Percentiles rank a stretch among this genome's conserved stretches.
Evolutionary conservation across 768 basidiomycete species (phyloP).

Genomic region (Tricholoma matsutake): DNA sequence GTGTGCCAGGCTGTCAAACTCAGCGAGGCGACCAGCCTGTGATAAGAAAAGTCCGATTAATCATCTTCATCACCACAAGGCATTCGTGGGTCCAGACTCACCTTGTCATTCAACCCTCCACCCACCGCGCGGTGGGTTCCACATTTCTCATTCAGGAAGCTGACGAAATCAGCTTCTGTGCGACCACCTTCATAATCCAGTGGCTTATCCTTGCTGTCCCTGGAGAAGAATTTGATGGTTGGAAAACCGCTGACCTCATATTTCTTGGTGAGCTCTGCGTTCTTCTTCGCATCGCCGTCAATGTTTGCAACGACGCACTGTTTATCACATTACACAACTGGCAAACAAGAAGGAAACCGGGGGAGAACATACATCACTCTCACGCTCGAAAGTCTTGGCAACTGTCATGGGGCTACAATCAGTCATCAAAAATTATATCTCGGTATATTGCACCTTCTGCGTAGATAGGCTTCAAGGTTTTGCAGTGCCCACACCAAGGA

Average conservation of each 20-base stretch:
- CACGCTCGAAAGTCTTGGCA: conserved; percentile 73
- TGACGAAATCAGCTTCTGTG: conserved; percentile 70
- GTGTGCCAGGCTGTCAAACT: conserved; percentile 75
- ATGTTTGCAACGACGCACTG: conserved; percentile 90
- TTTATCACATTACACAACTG: neutral
- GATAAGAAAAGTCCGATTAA: neutral
- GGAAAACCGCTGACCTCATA: conserved; percentile 84
- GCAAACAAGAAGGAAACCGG: neutral
- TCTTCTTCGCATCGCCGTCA: conserved; percentile 82
- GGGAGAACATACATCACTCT: conserved; percentile 56
- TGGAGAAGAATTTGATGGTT: conserved; percentile 94
- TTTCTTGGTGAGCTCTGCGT: conserved; percentile 63
- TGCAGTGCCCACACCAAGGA: conserved; percentile 95
- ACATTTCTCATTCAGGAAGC: conserved; percentile 82
- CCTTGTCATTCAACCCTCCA: conserved; percentile 74
- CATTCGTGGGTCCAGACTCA: conserved; percentile 23
- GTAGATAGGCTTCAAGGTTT: conserved; percentile 81
- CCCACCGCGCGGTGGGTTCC: conserved; percentile 81
- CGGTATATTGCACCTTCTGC: conserved; percentile 55
- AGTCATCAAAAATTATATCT: neutral
- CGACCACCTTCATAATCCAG: conserved; percentile 70
- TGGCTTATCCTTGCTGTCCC: conserved; percentile 55
- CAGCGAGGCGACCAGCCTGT: conserved; percentile 77
- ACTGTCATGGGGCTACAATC: conserved; percentile 36
- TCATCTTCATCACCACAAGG: neutral